Evolutionary conservation across 2,329 filamentous ascomycete genomes (phyloP).

Genomic region (Aspergillus spinulosporus): DNA sequence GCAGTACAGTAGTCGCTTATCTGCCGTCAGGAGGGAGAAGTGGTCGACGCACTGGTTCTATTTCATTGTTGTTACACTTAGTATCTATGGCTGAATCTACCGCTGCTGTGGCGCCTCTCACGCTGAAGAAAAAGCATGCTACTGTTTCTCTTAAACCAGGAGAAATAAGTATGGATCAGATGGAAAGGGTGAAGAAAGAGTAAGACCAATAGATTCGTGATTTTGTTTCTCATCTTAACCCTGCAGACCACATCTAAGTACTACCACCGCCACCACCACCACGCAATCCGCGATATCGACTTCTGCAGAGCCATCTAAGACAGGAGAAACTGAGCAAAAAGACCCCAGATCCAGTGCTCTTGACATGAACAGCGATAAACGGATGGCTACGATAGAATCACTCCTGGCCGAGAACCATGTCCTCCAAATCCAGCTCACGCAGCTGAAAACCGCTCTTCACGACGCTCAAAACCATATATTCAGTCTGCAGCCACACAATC

Average conservation of each 20-base stretch:
- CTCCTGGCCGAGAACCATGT: background rate
- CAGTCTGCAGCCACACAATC: constrained; percentile 9
- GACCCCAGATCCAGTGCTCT: background rate
- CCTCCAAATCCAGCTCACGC: background rate
- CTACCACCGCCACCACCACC: background rate
- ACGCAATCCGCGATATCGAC: too few species aligned
- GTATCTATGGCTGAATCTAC: background rate
- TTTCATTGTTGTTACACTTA: background rate
- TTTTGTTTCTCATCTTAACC: background rate
- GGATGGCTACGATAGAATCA: background rate
- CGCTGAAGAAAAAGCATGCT: background rate
- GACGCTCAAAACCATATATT: constrained; percentile 14
- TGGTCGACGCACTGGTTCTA: background rate
- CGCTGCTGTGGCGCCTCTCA: background rate
- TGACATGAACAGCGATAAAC: background rate
- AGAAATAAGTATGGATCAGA: background rate
- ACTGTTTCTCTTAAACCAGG: background rate
- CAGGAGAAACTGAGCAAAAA: background rate
- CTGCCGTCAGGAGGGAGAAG: background rate
- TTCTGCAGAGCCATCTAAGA: too few species aligned
- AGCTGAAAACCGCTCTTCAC: constrained; percentile 7
- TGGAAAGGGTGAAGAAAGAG: background rate
- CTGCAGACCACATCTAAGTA: background rate
- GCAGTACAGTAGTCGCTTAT: background rate
- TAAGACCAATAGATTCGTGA: background rate